Evolutionary conservation across 495 filamentous ascomycete genomes (phyloP), one percentile per base, ranked within the genome.

Genomic region (Xylaria nigripes): DNA sequence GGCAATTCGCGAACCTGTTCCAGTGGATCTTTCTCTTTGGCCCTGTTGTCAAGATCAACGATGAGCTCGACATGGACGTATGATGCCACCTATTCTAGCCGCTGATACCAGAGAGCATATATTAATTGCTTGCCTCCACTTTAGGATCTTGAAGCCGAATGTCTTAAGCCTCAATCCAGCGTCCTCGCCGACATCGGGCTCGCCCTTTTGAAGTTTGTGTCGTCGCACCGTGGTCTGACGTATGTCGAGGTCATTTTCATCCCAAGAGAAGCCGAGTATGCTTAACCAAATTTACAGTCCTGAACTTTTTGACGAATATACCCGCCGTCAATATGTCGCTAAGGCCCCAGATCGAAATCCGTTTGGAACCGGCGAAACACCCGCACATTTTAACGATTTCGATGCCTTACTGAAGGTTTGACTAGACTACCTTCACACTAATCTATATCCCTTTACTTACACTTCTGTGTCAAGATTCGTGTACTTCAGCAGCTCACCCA

Each of bases 1-100:
- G 93, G 90, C 87, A 96, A 68, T 96, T 98, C 70, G 88, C 93
- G 44, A 90, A 89, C 65, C 77, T 98, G 5, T 90, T 86, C 74
- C 93, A 98, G 70, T 98, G 89, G 73, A 86, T 96, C 50, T 83
- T 82, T 61, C 79, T 90, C 49, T 98, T 98, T 70, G 90, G 90
- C 24, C 82, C 85, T 58, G 81, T 85, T 41, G 84, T 94, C 69
- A 94, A 92, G 71, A 86, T 95, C 54, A 87, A 92, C 64, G 85
- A 93, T 59, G 81, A 86, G 64, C 73, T 95, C 48, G 86, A 86
- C 57, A 86, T 95, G 55, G 90, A 95, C 71, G 90, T 95, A 81
- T 51, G 77, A 81, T 51, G 77, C 47, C 30, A 34, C 42, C 7
- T n/a, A 18, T 15, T 21, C 49, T 48, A 15, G 47, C 58, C 44